phyloP scores from a whole-genome alignment of 352 stramenopile species.

The Phytophthora sp. region DNA sequence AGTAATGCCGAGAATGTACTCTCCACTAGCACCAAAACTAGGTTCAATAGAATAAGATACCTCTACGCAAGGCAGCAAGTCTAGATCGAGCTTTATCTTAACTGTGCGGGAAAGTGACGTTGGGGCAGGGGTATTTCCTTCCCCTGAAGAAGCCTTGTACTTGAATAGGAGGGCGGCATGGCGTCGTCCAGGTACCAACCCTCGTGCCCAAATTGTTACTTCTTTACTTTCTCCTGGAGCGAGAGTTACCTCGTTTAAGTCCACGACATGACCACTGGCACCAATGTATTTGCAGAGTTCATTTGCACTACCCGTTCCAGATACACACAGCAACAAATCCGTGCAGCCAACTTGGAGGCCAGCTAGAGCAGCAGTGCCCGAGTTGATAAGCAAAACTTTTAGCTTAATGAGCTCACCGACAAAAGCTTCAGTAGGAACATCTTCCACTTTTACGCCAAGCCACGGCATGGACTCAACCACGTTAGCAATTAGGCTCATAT shows the following conservation, averaged over 20 bases:
- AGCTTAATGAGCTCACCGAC: constrained; percentile 70
- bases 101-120: constrained; percentile 41
- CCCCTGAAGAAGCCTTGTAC: constrained; percentile 47
- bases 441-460: constrained; percentile 75
- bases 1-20: constrained; percentile 80
- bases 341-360: constrained; percentile 71
- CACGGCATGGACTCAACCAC: constrained; percentile 80
- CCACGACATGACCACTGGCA: constrained; percentile 65
- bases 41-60: constrained; percentile 74
- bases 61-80: constrained; percentile 61
- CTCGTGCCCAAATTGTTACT: constrained; percentile 62
- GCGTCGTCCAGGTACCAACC: constrained; percentile 43
- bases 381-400: constrained; percentile 62
- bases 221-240: constrained; percentile 54
- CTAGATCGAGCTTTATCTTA: constrained; percentile 65
- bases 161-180: constrained; percentile 69
- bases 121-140: constrained; percentile 20
- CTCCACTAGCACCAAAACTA: constrained; percentile 61
- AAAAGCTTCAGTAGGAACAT: constrained; percentile 45
- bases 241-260: constrained; percentile 58
- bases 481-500: constrained; percentile 77
- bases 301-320: constrained; percentile 23
- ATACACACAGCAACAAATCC: constrained; percentile 64
- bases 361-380: constrained; percentile 52
- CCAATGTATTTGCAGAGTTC: constrained; percentile 63